Base-by-base conservation (phyloP, 2,329 filamentous ascomycete genomes). In the Leptodontidium sp. region DNA sequence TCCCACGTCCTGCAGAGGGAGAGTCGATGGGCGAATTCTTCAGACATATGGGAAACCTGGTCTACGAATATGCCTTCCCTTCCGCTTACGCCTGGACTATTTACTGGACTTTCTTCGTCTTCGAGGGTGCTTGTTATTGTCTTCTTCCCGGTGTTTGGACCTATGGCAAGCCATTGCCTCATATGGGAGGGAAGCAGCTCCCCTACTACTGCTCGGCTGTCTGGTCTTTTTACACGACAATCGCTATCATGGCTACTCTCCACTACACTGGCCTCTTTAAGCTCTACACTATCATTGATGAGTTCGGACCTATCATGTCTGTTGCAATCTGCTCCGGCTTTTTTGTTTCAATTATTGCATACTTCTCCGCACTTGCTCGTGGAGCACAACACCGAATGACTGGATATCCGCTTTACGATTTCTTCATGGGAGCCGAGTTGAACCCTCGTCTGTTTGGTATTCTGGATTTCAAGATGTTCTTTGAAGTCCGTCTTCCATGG, bases 381-480 rank as follows among this genome's bases (percentile, higher is more conserved):
- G 94, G 94, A 66, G 90, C 90, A 61, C 87, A 96, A 78, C 94
- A 98, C 81, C 92, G 95, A 72, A 98, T 98, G 94, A 97, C 93
- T 7, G 93, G 92, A 49, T 86, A 89, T 75, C 87, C 86, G 57
- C 82, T 96, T 76, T 95, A 96, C 80, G 93, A 97, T 82, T 96
- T 96, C 81, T 97, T 96, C 84, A 94, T 96, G 88, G 93, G 93
- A 65, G 91, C 92, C 14, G 93, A 97, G 82, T 85, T 97, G 66
- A 96, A 97, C 82, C 93, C 93, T 4, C 87, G 93, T 73, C 88
- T 98, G 85, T 95, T 94, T 78, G 91, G 90, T 66, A 90, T 93
- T 74, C 82, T 97, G 62, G 93, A 97, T 81, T 93, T 96, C 83
- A 97, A 97, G 83, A 96, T 97, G 93, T 97, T 97, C 83, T 96